phyloP scores from a whole-genome alignment of 2,329 filamentous ascomycete species.

The Colletotrichum caudatum region DNA sequence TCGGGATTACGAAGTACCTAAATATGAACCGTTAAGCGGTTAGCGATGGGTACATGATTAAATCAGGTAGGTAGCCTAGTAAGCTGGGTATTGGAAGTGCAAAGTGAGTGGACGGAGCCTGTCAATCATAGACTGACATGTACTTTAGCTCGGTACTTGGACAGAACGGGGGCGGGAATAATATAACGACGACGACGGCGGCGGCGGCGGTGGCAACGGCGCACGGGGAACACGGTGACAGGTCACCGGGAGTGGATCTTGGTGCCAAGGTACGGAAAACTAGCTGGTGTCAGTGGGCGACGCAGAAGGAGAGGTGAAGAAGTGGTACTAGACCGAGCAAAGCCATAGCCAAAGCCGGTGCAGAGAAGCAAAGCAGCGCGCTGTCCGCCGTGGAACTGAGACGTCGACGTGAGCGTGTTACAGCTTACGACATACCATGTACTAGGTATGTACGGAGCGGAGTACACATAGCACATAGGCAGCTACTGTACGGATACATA shows the following conservation, averaged over 20 bases:
- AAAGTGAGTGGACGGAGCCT: conserved; percentile 27
- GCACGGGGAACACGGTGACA: neutral
- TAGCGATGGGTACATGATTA: conserved; percentile 3
- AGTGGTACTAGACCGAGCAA: neutral
- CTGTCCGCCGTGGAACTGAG: neutral
- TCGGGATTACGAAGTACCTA: neutral
- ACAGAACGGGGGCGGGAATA: conserved; percentile 9
- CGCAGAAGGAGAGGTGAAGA: neutral
- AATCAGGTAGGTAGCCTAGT: conserved; percentile 27
- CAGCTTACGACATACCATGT: no score
- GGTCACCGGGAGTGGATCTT: neutral
- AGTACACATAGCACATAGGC: no score
- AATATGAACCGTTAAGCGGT: neutral
- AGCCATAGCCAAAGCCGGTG: neutral
- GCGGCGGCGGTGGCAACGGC: neutral
- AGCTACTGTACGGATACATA: neutral
- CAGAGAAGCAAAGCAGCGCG: neutral
- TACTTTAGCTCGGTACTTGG: neutral
- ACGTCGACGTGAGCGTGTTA: neutral
- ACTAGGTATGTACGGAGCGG: no score
- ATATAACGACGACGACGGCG: neutral
- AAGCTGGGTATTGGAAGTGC: conserved; percentile 22
- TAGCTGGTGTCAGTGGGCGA: neutral
- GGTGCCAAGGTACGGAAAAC: neutral
- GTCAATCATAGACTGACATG: conserved; percentile 29